Evolutionary conservation across 2,329 filamentous ascomycete genomes (phyloP), one percentile per base, ranked within the genome.

Genomic region (Magnaporthales sp.): DNA sequence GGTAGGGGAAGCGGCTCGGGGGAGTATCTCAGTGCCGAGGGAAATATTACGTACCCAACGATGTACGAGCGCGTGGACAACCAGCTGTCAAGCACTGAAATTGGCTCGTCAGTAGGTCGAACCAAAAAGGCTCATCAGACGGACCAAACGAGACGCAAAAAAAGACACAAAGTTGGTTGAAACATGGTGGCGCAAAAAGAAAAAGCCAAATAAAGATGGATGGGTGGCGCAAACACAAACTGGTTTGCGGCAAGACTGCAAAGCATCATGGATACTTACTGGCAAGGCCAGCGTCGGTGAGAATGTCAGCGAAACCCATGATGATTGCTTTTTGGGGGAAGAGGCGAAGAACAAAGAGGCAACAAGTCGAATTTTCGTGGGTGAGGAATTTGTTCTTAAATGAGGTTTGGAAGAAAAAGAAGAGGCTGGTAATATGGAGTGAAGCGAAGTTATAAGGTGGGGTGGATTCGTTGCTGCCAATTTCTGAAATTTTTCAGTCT

Each of bases 31-130:
- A 29, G 15, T 26, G 54, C 9, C 22, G 24, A 27, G 24, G 56
- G 26, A 60, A 27, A 26, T 46, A 24, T 26, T 19, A 46, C 90
- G 77, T 88, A 92, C 90, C 89, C 90, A 80, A 88, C 80, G 74
- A 93, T 87, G 83, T 92, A 93, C 80, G 86, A 90, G 75, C 88
- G 85, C 72, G 87, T 90, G 75, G 80, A 80, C 75, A 89, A 80
- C 84, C 83, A 90, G 80, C 79, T 83, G 81, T 90, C 86, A 70
- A 90, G 84, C 71, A 87, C 83, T 86, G 73, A 60, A 70, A 63
- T 46, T 32, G 31, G 58, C 29, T 67, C 32, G 65, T 62, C 46
- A 67, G 30, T 60, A 60, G 30, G 56, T 62, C 4, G 32, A 64
- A 64, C 29, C 29, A 27, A 6, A 24, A 30, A 63, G 61, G 31